Percentiles rank a stretch among this genome's conserved stretches.
Evolutionary conservation across 2,329 filamentous ascomycete species (phyloP).

Genomic region (Paracoccidioides brasiliensis): DNA sequence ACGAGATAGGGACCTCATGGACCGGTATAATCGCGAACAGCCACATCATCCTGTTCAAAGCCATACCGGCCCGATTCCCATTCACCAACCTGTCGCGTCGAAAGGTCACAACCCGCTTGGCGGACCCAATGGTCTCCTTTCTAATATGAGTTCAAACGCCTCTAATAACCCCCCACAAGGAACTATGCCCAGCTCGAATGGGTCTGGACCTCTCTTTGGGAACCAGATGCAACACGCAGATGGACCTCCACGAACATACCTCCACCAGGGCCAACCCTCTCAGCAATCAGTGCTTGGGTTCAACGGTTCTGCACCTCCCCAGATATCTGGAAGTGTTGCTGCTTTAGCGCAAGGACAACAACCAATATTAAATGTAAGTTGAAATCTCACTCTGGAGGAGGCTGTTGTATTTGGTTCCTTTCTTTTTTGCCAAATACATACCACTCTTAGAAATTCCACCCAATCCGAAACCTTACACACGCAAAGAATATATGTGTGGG

Average conservation of each 20-base stretch:
- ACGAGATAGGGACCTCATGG: slow-evolving; percentile 39
- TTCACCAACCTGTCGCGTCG: slow-evolving; percentile 88
- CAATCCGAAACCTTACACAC: neutral
- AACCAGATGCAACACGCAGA: slow-evolving; percentile 51
- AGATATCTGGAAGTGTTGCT: slow-evolving; percentile 39
- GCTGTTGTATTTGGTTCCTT: slow-evolving; percentile 1
- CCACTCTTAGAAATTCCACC: neutral
- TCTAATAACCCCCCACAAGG: slow-evolving; percentile 41
- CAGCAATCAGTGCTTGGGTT: slow-evolving; percentile 42
- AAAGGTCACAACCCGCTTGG: slow-evolving; percentile 71
- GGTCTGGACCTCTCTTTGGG: slow-evolving; percentile 54
- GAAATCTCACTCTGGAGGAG: neutral
- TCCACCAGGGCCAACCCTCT: slow-evolving; percentile 48
- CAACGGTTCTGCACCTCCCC: slow-evolving; percentile 28
- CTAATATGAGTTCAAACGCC: slow-evolving; percentile 52
- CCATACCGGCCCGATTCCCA: slow-evolving; percentile 73
- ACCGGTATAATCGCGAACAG: slow-evolving; percentile 50
- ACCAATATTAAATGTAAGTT: slow-evolving; percentile 58
- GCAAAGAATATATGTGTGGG: neutral
- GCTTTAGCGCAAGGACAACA: slow-evolving; percentile 65
- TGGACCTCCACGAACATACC: slow-evolving; percentile 39
- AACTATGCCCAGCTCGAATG: slow-evolving; percentile 46
- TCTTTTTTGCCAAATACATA: neutral
- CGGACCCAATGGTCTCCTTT: slow-evolving; percentile 77
- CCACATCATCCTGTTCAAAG: slow-evolving; percentile 66